phyloP scores from a whole-genome alignment of 257 asterid genomes.

The Solanum sejunctum region DNA sequence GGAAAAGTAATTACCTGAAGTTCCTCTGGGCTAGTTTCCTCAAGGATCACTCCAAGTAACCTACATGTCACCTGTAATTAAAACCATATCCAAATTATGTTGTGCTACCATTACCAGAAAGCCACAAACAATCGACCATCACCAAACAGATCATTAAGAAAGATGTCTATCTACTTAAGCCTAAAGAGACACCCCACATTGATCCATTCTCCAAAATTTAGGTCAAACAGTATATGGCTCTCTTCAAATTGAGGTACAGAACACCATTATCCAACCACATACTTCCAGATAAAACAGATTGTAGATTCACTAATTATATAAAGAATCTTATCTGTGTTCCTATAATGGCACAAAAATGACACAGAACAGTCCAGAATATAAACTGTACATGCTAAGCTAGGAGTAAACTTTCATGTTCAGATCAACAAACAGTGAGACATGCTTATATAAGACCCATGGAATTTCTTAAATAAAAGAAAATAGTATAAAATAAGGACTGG shows the following conservation, averaged over 20 bases:
- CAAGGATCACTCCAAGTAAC: constrained; percentile 72
- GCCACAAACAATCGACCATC: neutral
- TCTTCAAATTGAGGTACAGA: neutral
- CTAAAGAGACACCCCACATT: neutral
- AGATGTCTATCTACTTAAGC: neutral
- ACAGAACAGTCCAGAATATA: neutral
- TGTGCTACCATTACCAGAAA: neutral
- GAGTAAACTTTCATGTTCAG: neutral
- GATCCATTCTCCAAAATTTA: neutral
- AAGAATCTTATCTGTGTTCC: neutral
- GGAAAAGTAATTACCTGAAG: constrained; percentile 48
- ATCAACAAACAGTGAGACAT: neutral
- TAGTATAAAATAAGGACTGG: neutral
- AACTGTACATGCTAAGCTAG: neutral
- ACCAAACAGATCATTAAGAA: neutral
- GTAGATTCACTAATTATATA: neutral
- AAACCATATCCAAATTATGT: neutral
- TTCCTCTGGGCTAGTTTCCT: constrained; percentile 81
- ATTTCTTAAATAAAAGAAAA: neutral
- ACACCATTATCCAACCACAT: neutral
- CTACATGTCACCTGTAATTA: constrained; percentile 63
- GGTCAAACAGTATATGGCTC: neutral
- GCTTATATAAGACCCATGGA: neutral
- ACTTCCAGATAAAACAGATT: neutral
- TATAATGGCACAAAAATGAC: neutral